Percentiles rank a stretch among this genome's conserved stretches.
Evolutionary conservation across 306 rosid genomes (phyloP).

Genomic region (Dalbergia cochinchinensis): DNA sequence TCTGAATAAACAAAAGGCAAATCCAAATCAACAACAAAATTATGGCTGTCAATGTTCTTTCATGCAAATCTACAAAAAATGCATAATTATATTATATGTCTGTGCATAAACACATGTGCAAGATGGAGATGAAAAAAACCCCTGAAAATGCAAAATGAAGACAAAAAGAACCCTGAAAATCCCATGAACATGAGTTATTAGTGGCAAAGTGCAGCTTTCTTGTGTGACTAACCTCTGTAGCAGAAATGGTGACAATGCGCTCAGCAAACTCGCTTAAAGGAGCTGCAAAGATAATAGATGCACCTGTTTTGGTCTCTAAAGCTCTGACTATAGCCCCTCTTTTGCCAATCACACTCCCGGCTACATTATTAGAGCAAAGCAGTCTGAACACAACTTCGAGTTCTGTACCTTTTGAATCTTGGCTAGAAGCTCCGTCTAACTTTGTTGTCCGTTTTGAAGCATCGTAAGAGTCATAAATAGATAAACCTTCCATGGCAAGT

Average conservation of each 20-base stretch:
- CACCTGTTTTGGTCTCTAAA: conserved; percentile 67
- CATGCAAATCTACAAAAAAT: conserved; percentile 24
- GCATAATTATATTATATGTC: conserved; percentile 3
- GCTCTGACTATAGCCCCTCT: conserved; percentile 62
- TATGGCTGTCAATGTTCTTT: conserved; percentile 14
- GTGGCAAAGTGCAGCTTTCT: conserved; percentile 24
- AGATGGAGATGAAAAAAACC: not conserved
- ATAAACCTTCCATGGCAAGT: conserved; percentile 50
- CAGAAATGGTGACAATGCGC: conserved; percentile 69
- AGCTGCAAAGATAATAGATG: conserved; percentile 68
- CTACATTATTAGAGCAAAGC: conserved; percentile 64
- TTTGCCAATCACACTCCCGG: conserved; percentile 76
- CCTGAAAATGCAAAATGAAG: too few species aligned
- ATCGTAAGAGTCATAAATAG: conserved; percentile 32
- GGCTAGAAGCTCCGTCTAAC: conserved; percentile 40
- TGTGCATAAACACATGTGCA: not conserved
- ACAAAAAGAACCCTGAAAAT: conserved; percentile 6
- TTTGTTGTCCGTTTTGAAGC: conserved; percentile 32
- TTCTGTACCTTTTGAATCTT: conserved; percentile 42
- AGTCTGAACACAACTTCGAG: conserved; percentile 62
- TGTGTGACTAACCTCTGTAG: conserved; percentile 63
- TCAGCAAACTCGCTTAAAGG: conserved; percentile 56
- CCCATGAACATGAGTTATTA: conserved; percentile 10
- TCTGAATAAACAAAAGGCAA: conserved; percentile 51
- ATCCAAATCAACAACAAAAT: conserved; percentile 44